Evolutionary conservation across 192 early-diverging fungal species (phyloP).

Genomic region (Rhizoclosmatium globosum): DNA sequence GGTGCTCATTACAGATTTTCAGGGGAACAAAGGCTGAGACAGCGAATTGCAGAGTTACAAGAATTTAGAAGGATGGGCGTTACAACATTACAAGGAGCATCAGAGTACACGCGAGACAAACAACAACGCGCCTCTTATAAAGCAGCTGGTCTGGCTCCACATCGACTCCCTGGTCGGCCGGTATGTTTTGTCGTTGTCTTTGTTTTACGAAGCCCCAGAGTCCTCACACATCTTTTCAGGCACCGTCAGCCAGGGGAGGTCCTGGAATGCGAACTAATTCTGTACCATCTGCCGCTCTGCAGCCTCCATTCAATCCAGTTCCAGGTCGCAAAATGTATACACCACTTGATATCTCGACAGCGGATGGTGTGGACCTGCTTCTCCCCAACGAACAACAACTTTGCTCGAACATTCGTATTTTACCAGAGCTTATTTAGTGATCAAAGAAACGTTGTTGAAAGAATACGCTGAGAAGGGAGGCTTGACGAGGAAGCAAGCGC

Average conservation of each 20-base stretch:
- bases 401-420: slow-evolving; percentile 84
- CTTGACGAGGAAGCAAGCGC: slow-evolving; percentile 77
- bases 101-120: slow-evolving; percentile 71
- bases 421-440: slow-evolving; percentile 87
- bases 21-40: slow-evolving; percentile 80
- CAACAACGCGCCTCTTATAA: slow-evolving; percentile 35
- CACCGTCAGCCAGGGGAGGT: not conserved
- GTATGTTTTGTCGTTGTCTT: not conserved
- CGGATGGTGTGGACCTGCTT: slow-evolving; percentile 90
- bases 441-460: slow-evolving; percentile 90
- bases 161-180: not conserved
- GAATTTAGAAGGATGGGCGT: slow-evolving; percentile 93
- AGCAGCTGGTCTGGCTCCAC: slow-evolving; percentile 20
- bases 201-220: not conserved
- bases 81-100: slow-evolving; percentile 73
- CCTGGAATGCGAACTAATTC: not conserved
- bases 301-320: not conserved
- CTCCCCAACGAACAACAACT: slow-evolving; percentile 79
- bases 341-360: slow-evolving; percentile 78
- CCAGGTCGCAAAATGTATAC: not conserved
- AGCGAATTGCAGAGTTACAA: slow-evolving; percentile 85
- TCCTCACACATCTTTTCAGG: not conserved
- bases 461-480: slow-evolving; percentile 81
- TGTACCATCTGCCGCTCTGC: not conserved
- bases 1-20: not conserved